Evolutionary conservation across 169 alveolate genomes (phyloP), one percentile per base, ranked within the genome.

Genomic region (Condylostoma magnum): DNA sequence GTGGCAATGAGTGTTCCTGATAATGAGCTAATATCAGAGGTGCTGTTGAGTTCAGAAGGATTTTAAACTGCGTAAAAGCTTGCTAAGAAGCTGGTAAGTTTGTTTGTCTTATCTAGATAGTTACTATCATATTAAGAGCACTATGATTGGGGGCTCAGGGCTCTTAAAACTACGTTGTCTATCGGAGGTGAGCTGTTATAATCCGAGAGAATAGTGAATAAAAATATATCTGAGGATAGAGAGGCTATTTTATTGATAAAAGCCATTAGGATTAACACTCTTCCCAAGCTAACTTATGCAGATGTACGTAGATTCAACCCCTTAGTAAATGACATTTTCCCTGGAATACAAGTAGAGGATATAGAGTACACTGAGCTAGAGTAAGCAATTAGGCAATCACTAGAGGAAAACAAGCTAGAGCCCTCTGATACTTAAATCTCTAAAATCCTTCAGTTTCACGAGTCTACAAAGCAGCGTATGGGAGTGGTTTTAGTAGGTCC

Each of bases 401-500:
- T 90, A 97, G 68, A 79, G 88, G 54, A 58, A 81, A 27, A 93
- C 68, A 93, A 91, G 83, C 83, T 91, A 46, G 85, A 89, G 6
- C 91, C 96, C 41, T 90, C 91, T 25, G 93, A 83, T 27, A 79
- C 83, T 46, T 97, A 94, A 81, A 79, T 97, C 36, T 90, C 92
- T 66, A 97, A 97, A 75, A 91, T 94, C 25, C 83, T 96, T 56
- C 96, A 97, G 71, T 84, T 95, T 58, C 91, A 89, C 84, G 95
- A 96, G 79, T 95, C 97, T 58, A 92, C 92, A 88, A 93, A 93
- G 76, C 86, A 96, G 46, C 97, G 97, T 69, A 99, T 96, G 79
- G 99, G 99, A 36, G 94, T 97, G 18, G 96, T 97, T 98, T 80
- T 96, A 92, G 99, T 97, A 36, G 99, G 99, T 4, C 97, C 96